phyloP scores from a whole-genome alignment of 2,329 filamentous ascomycete species.

The Xylaria sp. region DNA sequence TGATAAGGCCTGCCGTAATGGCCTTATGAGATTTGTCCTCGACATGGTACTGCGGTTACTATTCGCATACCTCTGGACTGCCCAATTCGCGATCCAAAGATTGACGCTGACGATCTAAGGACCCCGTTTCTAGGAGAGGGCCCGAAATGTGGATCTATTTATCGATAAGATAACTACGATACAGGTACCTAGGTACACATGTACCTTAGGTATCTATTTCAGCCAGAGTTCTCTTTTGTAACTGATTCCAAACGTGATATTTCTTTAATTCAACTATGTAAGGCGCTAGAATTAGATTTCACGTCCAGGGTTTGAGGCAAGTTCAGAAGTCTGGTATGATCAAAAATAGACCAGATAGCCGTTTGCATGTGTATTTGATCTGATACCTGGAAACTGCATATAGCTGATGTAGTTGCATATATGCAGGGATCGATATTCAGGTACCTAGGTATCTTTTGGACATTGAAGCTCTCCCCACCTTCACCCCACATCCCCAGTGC shows the following conservation, averaged over 20 bases:
- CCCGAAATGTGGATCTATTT: slow-evolving; percentile 42
- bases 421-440: background rate
- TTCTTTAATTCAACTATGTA: too few species aligned
- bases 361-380: too few species aligned
- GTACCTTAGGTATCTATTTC: background rate
- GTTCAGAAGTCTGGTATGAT: too few species aligned
- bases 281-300: background rate
- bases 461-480: slow-evolving; percentile 33
- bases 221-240: too few species aligned
- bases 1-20: slow-evolving; percentile 45
- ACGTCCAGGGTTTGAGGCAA: background rate
- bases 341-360: too few species aligned
- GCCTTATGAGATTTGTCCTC: slow-evolving; percentile 45
- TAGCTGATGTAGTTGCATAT: background rate
- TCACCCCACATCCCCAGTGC: slow-evolving; percentile 32
- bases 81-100: slow-evolving; percentile 38
- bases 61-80: slow-evolving; percentile 34
- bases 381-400: too few species aligned
- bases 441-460: background rate
- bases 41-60: slow-evolving; percentile 45
- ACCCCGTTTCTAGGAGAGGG: slow-evolving; percentile 13
- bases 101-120: slow-evolving; percentile 27
- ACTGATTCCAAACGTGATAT: too few species aligned
- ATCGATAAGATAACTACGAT: slow-evolving; percentile 41
- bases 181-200: slow-evolving; percentile 15